These are phyloP conservation scores for Dichomitus squalens DNA, from an alignment of 1,284 basidiomycete species.

Conservation along the genomic window DNA sequence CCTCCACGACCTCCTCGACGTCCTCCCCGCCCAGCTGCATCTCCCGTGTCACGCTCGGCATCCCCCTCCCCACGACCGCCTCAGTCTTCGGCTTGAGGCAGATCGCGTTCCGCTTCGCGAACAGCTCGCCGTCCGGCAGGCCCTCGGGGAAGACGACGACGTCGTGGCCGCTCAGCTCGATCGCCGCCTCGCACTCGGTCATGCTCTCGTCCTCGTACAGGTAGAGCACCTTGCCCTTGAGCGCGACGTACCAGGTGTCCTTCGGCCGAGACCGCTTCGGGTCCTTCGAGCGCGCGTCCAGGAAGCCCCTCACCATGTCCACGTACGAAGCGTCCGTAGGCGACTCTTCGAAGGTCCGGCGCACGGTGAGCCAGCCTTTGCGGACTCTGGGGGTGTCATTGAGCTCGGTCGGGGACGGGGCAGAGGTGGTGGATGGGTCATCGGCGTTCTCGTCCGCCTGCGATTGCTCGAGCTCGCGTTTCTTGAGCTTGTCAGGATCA, in stretches of 20 bases:
- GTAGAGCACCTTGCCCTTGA: constrained; percentile 89
- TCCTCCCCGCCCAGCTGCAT: constrained; percentile 47
- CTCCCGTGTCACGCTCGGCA: constrained; percentile 58
- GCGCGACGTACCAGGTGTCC: constrained; percentile 86
- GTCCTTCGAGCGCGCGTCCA: constrained; percentile 77
- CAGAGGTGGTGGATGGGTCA: constrained; percentile 28
- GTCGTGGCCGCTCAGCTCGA: constrained; percentile 77
- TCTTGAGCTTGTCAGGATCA: constrained; percentile 32
- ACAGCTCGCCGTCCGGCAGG: constrained; percentile 82
- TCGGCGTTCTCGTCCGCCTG: constrained; percentile 34
- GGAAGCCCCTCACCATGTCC: constrained; percentile 68
- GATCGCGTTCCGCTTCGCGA: constrained; percentile 86
- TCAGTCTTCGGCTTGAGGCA: constrained; percentile 62
- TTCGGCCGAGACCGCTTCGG: constrained; percentile 78
- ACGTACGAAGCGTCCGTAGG: constrained; percentile 66
- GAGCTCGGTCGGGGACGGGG: constrained; percentile 39
- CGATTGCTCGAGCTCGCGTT: constrained; percentile 29
- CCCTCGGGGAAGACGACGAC: constrained; percentile 76
- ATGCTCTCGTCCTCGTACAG: constrained; percentile 90
- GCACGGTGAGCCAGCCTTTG: constrained; percentile 85
- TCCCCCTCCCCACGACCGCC: constrained; percentile 28
- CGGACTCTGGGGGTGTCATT: constrained; percentile 67
- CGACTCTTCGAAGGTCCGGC: constrained; percentile 76
- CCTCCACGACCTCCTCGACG: constrained; percentile 42
- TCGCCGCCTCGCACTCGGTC: constrained; percentile 83